Evolutionary conservation across 2,329 filamentous ascomycete species (phyloP).

Genomic region (Colletotrichum liriopes): DNA sequence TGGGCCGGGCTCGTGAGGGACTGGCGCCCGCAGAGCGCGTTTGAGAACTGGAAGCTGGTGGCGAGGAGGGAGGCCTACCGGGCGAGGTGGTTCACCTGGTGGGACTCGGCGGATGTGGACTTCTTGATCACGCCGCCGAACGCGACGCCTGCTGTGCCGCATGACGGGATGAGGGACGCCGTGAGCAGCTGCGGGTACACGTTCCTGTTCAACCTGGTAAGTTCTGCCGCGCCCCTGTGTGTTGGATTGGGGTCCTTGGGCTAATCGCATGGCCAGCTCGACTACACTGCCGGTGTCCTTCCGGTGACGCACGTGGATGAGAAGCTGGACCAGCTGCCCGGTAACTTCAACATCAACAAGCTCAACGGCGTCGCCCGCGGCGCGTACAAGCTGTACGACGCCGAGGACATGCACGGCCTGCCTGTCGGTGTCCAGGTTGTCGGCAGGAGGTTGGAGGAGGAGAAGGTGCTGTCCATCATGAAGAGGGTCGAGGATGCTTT

Average conservation of each 20-base stretch:
- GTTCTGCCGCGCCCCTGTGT: slow-evolving; percentile 48
- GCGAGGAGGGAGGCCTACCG: slow-evolving; percentile 84
- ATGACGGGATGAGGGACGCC: slow-evolving; percentile 88
- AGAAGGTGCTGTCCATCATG: slow-evolving; percentile 90
- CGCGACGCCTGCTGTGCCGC: slow-evolving; percentile 89
- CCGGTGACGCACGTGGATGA: slow-evolving; percentile 89
- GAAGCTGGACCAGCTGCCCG: slow-evolving; percentile 75
- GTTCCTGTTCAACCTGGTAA: slow-evolving; percentile 89
- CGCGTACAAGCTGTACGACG: slow-evolving; percentile 90
- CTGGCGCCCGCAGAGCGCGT: slow-evolving; percentile 81
- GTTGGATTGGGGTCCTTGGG: not conserved
- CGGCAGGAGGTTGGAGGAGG: slow-evolving; percentile 84
- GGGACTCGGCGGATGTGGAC: slow-evolving; percentile 81
- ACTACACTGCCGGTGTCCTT: slow-evolving; percentile 87
- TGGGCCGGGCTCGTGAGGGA: slow-evolving; percentile 84
- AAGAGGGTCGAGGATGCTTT: slow-evolving; percentile 82
- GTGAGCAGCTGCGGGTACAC: slow-evolving; percentile 93
- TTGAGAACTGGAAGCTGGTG: slow-evolving; percentile 88
- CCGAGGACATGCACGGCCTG: slow-evolving; percentile 85
- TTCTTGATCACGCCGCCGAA: slow-evolving; percentile 89
- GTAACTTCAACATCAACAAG: slow-evolving; percentile 71
- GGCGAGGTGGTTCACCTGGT: slow-evolving; percentile 87
- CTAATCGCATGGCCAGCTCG: slow-evolving; percentile 69
- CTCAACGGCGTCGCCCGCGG: slow-evolving; percentile 86
- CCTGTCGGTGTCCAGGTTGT: slow-evolving; percentile 91